Conservation (phyloP, 257 asterid genomes). For the Rhazya stricta region DNA sequence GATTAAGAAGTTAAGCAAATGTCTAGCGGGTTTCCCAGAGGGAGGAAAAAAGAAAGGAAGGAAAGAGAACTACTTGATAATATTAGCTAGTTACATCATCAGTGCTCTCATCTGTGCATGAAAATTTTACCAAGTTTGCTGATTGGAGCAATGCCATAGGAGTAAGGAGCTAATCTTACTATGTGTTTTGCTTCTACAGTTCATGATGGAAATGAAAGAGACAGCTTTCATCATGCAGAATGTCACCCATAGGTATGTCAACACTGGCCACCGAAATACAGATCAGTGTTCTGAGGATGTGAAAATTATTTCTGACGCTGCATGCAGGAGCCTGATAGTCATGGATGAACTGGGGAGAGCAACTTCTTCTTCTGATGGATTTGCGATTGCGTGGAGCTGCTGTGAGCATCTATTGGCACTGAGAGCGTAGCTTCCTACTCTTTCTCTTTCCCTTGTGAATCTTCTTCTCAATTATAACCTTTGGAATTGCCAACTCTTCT, state of each 20-base stretch:
- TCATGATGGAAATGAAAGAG: conserved; percentile 99
- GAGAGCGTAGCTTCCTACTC: conserved; percentile 51
- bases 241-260: conserved; percentile 61
- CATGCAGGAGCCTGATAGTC: conserved; percentile 77
- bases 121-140: neutral
- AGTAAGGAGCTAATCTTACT: conserved; percentile 3
- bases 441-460: conserved; percentile 15
- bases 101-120: neutral
- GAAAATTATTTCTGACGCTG: conserved; percentile 24
- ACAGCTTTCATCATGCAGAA: conserved; percentile 93
- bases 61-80: neutral
- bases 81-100: neutral
- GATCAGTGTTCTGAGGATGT: neutral
- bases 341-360: conserved; percentile 99
- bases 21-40: neutral
- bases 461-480: neutral
- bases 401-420: conserved; percentile 86
- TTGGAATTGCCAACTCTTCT: neutral
- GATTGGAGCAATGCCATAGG: neutral
- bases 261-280: neutral
- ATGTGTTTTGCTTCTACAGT: conserved; percentile 41
- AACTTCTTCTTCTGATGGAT: conserved; percentile 94
- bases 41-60: neutral
- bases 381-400: conserved; percentile 97
- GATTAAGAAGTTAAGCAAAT: neutral